phyloP scores from a whole-genome alignment of 106 monocot species.

The Dioscorea dumetorum region DNA sequence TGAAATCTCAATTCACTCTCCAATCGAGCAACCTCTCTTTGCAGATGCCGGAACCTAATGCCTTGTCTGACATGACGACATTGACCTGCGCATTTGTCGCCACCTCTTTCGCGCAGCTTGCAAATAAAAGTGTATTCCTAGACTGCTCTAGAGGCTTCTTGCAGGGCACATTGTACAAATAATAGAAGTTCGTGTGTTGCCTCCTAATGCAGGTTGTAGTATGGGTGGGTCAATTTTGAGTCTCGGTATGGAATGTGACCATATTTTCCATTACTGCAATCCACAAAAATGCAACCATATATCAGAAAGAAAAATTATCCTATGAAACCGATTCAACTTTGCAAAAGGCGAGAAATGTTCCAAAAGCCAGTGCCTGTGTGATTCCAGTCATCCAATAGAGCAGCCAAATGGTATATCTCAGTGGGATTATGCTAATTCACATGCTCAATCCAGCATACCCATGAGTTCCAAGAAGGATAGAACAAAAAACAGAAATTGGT shows the following conservation, averaged over 20 bases:
- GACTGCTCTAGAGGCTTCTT: constrained; percentile 84
- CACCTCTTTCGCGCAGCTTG: constrained; percentile 98
- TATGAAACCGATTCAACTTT: not conserved
- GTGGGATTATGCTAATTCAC: too few species aligned
- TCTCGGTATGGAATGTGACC: constrained; percentile 96
- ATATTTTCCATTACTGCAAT: constrained; percentile 78
- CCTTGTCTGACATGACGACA: constrained; percentile 94
- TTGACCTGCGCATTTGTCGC: constrained; percentile 85
- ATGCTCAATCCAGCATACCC: too few species aligned
- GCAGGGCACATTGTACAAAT: constrained; percentile 97
- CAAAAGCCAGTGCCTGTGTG: too few species aligned
- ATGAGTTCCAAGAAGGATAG: not conserved
- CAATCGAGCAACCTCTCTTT: constrained; percentile 80
- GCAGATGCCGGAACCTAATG: constrained; percentile 92
- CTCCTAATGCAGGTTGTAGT: constrained; percentile 81
- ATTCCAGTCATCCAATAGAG: too few species aligned
- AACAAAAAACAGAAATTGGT: not conserved
- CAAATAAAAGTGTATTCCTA: constrained; percentile 88
- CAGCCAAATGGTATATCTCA: too few species aligned
- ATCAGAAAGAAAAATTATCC: not conserved
- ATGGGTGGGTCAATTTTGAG: constrained; percentile 95
- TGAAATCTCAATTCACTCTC: constrained; percentile 68
- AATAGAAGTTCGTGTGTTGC: constrained; percentile 93
- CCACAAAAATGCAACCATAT: constrained; percentile 3
- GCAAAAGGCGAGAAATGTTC: too few species aligned